Evolutionary conservation across 495 filamentous ascomycete species (phyloP).

Genomic region (Penicillium pulvis): DNA sequence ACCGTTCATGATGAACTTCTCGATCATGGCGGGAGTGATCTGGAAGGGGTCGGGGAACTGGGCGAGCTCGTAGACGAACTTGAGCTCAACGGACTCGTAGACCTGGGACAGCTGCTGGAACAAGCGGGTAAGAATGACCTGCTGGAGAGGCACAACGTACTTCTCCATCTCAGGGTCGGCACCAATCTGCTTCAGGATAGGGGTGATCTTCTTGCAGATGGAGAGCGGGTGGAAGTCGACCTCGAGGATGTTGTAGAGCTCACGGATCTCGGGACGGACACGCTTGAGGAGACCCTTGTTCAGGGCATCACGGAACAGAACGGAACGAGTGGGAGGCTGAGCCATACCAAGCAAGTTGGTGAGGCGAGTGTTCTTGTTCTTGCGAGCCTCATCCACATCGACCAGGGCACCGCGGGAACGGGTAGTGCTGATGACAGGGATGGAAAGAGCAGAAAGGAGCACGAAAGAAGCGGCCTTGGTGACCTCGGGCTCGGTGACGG

Average conservation of each 20-base stretch:
- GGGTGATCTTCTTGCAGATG: slow-evolving; percentile 98
- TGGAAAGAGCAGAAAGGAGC: slow-evolving; percentile 90
- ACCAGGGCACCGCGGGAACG: slow-evolving; percentile 93
- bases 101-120: slow-evolving; percentile 99
- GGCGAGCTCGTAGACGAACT: slow-evolving; percentile 90
- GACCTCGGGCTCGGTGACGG: slow-evolving; percentile 84
- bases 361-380: slow-evolving; percentile 97
- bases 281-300: slow-evolving; percentile 92
- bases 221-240: slow-evolving; percentile 98
- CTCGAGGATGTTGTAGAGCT: slow-evolving; percentile 97
- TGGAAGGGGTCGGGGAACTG: slow-evolving; percentile 97
- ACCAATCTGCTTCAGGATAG: slow-evolving; percentile 91
- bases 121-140: slow-evolving; percentile 95
- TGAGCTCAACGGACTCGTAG: slow-evolving; percentile 95
- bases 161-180: slow-evolving; percentile 95
- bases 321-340: slow-evolving; percentile 82
- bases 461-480: slow-evolving; percentile 90
- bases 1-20: slow-evolving; percentile 99
- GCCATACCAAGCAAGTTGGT: slow-evolving; percentile 95
- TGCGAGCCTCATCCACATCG: slow-evolving; percentile 94
- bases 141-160: slow-evolving; percentile 91
- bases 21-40: slow-evolving; percentile 85
- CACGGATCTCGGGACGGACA: slow-evolving; percentile 88
- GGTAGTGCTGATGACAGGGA: slow-evolving; percentile 98
- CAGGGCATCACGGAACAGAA: slow-evolving; percentile 91